Conservation (phyloP, 352 stramenopile genomes). For the Phytophthora hibernalis region DNA sequence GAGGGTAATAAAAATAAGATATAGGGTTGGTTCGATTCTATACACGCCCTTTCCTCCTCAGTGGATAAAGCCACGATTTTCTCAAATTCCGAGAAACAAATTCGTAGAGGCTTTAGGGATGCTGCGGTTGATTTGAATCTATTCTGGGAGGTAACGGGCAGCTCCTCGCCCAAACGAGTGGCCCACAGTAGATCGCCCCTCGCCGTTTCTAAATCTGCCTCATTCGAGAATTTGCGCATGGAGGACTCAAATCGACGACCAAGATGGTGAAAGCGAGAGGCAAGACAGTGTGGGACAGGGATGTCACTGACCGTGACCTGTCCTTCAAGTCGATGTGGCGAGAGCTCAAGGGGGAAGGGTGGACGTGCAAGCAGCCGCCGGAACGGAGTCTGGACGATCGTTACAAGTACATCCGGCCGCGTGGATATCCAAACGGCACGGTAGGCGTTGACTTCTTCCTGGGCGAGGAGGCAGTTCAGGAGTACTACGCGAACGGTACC, state of each 20-base stretch:
- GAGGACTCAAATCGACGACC: not conserved
- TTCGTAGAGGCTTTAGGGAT: not conserved
- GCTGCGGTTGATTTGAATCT: not conserved
- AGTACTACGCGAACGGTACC: not conserved
- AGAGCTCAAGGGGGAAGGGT: not conserved
- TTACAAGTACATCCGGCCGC: not conserved
- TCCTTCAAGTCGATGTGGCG: conserved; percentile 8
- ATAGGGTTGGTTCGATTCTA: not conserved
- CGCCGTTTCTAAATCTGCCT: not conserved
- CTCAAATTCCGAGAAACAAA: not conserved
- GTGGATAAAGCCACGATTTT: not conserved
- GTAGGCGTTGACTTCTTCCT: not conserved
- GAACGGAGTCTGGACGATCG: not conserved
- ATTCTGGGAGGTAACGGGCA: not conserved
- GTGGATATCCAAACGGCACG: not conserved
- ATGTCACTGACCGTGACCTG: not conserved
- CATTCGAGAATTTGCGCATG: not conserved
- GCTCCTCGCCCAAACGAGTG: not conserved
- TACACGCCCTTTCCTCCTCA: not conserved
- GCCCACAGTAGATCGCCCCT: not conserved
- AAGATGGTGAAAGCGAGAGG: no score
- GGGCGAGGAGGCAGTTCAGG: not conserved
- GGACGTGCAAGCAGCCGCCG: not conserved
- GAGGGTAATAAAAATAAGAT: not conserved
- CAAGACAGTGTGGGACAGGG: not conserved